Base-by-base conservation (phyloP, 768 basidiomycete genomes). In the Leccinum truebloodii region DNA sequence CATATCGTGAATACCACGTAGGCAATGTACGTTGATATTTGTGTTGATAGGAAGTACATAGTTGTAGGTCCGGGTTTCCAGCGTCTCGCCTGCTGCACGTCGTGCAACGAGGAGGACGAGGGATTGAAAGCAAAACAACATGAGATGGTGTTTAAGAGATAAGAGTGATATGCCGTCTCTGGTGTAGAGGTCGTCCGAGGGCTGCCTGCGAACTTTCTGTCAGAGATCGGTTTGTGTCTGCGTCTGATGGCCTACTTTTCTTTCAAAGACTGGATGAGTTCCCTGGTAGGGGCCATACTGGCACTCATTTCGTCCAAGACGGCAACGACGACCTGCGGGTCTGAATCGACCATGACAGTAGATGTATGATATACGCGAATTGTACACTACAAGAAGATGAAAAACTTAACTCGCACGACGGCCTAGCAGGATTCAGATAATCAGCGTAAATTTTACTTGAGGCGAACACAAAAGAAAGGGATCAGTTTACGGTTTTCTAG, bases 141-240 rank as follows among this genome's bases (percentile, higher is more conserved):
- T 81, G 28, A 91, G 73, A 57, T 94, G 85, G 65, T 95, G 89
- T 76, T 97, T 95, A 55, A 95, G 76, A 12, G 92, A 90, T 24
- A 99, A 80, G 5, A 99, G 80, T 0, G 97, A 98, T 62, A 99
- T 93, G 41, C 97, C 97, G 32, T 92, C 83, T 67, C 80, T 82
- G 12, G 81, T 83, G 61, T 89, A 80, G 34, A 84, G 57, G 32
- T 79, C 76, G 28, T 75, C 64, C 3, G 59, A 64, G 41, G 70
- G 60, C 32, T 70, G 64, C 60, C 76, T 81, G 58, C 20, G 53
- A 16, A 12, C n/a, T 2, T 4, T 46, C 9, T 55, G 68, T 61
- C 65, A 77, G 62, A 32, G 35, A 46, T 52, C 55, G 39, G 34
- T 53, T 46, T 52, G 30, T 14, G 6, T 34, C n/a, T 13, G 5